Evolutionary conservation across 164 flowering plant species (phyloP).

Genomic region (Amborella trichopoda): DNA sequence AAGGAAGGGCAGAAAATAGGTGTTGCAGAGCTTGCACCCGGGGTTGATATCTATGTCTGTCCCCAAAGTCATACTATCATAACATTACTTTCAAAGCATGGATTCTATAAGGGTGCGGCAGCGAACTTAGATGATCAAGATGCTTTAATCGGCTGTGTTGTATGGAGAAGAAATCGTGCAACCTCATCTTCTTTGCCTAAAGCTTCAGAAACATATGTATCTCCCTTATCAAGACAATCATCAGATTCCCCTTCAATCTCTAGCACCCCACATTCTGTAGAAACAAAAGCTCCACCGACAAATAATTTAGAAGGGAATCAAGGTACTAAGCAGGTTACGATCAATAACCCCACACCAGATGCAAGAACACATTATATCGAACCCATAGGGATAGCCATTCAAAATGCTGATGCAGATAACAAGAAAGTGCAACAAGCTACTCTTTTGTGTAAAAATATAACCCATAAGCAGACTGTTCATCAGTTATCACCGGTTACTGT

Average conservation of each 20-base stretch:
- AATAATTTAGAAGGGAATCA: not conserved
- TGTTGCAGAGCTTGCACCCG: conserved; percentile 28
- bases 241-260: conserved; percentile 7
- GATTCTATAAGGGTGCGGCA: conserved; percentile 50
- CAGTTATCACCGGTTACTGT: not conserved
- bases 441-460: conserved; percentile 2
- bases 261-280: conserved; percentile 2
- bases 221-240: conserved; percentile 8
- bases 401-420: not conserved
- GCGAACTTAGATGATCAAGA: conserved; percentile 32
- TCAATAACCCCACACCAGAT: conserved; percentile 2
- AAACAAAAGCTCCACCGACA: not conserved
- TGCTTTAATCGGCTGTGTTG: conserved; percentile 45
- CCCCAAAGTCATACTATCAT: conserved; percentile 41
- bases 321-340: conserved; percentile 5
- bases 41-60: conserved; percentile 41
- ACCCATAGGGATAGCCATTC: not conserved
- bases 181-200: conserved; percentile 13
- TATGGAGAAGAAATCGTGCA: conserved; percentile 34
- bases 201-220: conserved; percentile 12
- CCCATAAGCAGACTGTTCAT: not conserved
- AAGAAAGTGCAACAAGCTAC: not conserved
- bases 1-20: conserved; percentile 34
- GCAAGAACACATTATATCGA: not conserved
- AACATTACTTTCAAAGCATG: conserved; percentile 48